Evolutionary conservation across 768 basidiomycete genomes (phyloP).

Genomic region (Auricularia sp.): DNA sequence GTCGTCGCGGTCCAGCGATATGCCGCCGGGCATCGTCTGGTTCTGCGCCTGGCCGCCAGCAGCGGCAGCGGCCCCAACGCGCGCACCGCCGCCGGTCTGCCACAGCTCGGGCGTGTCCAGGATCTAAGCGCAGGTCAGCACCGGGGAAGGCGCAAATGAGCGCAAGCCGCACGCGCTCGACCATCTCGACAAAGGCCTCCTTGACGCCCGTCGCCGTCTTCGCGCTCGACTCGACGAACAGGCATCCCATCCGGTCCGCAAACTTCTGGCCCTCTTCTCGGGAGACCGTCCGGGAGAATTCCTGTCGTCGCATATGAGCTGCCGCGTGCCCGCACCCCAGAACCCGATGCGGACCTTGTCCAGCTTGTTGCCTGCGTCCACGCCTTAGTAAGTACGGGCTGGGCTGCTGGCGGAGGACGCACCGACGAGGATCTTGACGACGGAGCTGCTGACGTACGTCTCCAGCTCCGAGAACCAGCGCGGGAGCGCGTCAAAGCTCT

Average conservation of each 20-base stretch:
- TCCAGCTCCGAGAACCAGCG: constrained; percentile 90
- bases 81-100: constrained; percentile 16
- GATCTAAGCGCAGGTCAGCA: constrained; percentile 17
- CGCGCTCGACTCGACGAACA: constrained; percentile 88
- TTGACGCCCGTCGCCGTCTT: constrained; percentile 82
- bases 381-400: background rate
- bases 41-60: background rate
- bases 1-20: constrained; percentile 4
- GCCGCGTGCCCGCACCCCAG: background rate
- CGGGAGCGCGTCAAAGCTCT: constrained; percentile 90
- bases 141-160: background rate
- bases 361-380: constrained; percentile 48
- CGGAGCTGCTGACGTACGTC: constrained; percentile 76
- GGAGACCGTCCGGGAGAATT: constrained; percentile 82
- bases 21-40: constrained; percentile 12
- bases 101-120: constrained; percentile 77
- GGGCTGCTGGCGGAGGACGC: background rate
- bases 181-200: constrained; percentile 69
- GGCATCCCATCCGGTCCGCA: constrained; percentile 67
- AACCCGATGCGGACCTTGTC: constrained; percentile 54
- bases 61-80: constrained; percentile 8
- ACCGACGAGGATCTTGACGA: constrained; percentile 91
- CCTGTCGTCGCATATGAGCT: constrained; percentile 34
- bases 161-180: constrained; percentile 48
- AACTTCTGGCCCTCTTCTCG: constrained; percentile 70